A percentile compares a stretch with the other conserved stretches of the same genome.
Evolutionary conservation across 192 early-diverging fungal genomes (phyloP).

Genomic region (Ambispora gerdemannii): DNA sequence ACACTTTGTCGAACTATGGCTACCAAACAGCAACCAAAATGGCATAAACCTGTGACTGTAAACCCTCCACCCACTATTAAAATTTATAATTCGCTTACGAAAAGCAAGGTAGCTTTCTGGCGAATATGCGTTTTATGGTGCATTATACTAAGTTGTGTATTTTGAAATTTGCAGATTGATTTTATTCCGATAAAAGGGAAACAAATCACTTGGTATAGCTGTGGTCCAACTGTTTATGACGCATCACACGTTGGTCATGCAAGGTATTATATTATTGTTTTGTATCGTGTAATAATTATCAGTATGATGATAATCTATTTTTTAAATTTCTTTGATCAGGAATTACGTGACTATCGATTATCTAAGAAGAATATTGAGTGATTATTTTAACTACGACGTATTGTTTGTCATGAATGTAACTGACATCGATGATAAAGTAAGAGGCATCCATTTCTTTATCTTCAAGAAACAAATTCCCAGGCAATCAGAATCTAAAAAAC

Average conservation of each 20-base stretch:
- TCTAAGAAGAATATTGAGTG: slow-evolving; percentile 86
- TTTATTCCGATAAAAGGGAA: slow-evolving; percentile 83
- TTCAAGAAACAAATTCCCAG: too few species aligned
- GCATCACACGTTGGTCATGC: slow-evolving; percentile 96
- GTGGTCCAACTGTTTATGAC: slow-evolving; percentile 98
- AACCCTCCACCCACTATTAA: slow-evolving; percentile 52
- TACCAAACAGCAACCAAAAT: slow-evolving; percentile 58
- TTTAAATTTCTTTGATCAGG: slow-evolving; percentile 41
- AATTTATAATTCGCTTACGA: slow-evolving; percentile 85
- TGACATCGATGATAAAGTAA: slow-evolving; percentile 95
- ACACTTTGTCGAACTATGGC: slow-evolving; percentile 15
- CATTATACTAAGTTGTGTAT: neutral
- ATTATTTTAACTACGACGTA: slow-evolving; percentile 95
- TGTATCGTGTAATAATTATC: too few species aligned
- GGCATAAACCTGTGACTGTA: slow-evolving; percentile 53
- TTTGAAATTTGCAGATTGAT: slow-evolving; percentile 58
- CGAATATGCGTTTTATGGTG: neutral
- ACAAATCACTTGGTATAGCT: slow-evolving; percentile 92
- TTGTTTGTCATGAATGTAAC: slow-evolving; percentile 96
- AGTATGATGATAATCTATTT: too few species aligned
- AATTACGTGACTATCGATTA: slow-evolving; percentile 93
- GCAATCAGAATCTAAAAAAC: too few species aligned
- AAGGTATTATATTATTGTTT: slow-evolving; percentile 46
- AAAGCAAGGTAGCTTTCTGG: slow-evolving; percentile 60
- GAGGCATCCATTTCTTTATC: neutral